Evolutionary conservation across 1,284 basidiomycete genomes (phyloP).

Genomic region (Boletellus deceptivus): DNA sequence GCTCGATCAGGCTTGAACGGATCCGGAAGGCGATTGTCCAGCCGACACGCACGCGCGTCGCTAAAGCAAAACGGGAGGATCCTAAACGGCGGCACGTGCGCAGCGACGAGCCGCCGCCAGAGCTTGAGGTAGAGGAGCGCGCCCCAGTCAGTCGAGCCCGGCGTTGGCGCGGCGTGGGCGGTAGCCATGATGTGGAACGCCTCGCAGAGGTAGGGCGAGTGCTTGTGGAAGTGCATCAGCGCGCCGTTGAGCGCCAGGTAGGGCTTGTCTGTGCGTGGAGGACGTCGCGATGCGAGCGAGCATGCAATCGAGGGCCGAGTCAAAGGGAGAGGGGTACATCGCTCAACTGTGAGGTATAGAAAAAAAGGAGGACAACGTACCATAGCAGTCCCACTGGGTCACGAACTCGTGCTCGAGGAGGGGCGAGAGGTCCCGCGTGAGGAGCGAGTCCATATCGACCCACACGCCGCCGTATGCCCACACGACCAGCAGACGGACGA

Average conservation of each 20-base stretch:
- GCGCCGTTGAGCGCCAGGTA: constrained; percentile 90
- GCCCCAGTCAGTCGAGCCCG: constrained; percentile 88
- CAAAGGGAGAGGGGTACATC: too few relatives aligned
- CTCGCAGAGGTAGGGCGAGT: constrained; percentile 93
- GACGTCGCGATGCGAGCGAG: too few relatives aligned
- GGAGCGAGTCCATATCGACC: constrained; percentile 93
- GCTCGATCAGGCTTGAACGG: constrained; percentile 56
- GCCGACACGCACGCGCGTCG: constrained; percentile 82
- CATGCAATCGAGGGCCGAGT: neutral
- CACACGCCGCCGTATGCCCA: constrained; percentile 91
- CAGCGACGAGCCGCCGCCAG: constrained; percentile 79
- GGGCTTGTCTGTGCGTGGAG: constrained; percentile 64
- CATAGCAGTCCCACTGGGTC: constrained; percentile 96
- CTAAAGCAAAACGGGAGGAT: constrained; percentile 92
- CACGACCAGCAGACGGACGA: constrained; percentile 78
- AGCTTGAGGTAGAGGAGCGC: constrained; percentile 85
- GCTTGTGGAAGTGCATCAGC: constrained; percentile 84
- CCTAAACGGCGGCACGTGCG: constrained; percentile 77
- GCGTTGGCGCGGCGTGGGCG: constrained; percentile 63
- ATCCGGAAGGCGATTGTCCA: constrained; percentile 91
- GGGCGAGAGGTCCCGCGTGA: constrained; percentile 81
- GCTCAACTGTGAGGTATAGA: neutral
- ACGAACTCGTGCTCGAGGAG: constrained; percentile 91
- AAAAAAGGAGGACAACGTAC: constrained; percentile 44
- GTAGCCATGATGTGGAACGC: constrained; percentile 87